phyloP scores from a whole-genome alignment of 371 early-diverging fungal species.

The Circinella umbellata region DNA sequence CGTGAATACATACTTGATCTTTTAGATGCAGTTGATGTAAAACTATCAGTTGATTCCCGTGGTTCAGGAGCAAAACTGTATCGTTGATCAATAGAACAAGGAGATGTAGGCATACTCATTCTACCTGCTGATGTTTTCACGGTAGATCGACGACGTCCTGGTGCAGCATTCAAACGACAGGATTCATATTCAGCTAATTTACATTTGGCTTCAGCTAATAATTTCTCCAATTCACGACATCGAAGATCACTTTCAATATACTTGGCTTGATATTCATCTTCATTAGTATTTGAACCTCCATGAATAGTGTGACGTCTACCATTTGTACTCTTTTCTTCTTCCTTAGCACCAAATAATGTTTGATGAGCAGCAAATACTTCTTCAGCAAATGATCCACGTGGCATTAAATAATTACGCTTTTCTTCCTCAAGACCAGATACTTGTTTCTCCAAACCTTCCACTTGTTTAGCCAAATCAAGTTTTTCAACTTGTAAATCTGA shows the following conservation, averaged over 20 bases:
- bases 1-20: slow-evolving; percentile 54
- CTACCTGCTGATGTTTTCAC: slow-evolving; percentile 26
- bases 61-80: slow-evolving; percentile 15
- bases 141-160: slow-evolving; percentile 27
- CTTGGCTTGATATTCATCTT: slow-evolving; percentile 40
- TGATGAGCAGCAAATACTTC: slow-evolving; percentile 53
- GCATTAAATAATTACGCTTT: slow-evolving; percentile 46
- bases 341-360: slow-evolving; percentile 33
- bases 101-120: slow-evolving; percentile 26
- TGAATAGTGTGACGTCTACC: slow-evolving; percentile 19
- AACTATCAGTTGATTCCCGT: slow-evolving; percentile 44
- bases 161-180: slow-evolving; percentile 29
- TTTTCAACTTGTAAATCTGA: slow-evolving; percentile 49
- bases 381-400: slow-evolving; percentile 48
- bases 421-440: slow-evolving; percentile 45
- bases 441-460: slow-evolving; percentile 25
- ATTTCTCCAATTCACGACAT: slow-evolving; percentile 53
- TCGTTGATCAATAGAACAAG: slow-evolving; percentile 9
- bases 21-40: slow-evolving; percentile 35
- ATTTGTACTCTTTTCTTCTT: not conserved
- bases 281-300: not conserved
- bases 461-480: slow-evolving; percentile 31
- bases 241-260: slow-evolving; percentile 51
- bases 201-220: slow-evolving; percentile 51
- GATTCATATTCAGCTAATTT: slow-evolving; percentile 45